These are phyloP conservation scores for Ophiocordyceps camponoti-leonardi DNA, from an alignment of 2,329 filamentous ascomycete species.

Conservation along the genomic window DNA sequence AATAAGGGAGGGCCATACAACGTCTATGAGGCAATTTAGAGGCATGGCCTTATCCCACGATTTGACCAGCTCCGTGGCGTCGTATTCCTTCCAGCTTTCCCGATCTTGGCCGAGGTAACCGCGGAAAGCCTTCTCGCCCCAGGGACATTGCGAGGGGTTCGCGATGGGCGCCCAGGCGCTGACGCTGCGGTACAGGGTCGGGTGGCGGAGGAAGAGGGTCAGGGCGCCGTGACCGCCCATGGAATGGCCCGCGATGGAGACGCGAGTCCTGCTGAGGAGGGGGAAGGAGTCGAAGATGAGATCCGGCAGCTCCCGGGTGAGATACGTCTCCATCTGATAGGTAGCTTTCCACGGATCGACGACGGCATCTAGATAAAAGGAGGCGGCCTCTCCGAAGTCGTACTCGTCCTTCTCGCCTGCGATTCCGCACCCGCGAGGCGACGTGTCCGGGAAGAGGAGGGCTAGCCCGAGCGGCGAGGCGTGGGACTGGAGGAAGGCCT, in stretches of 20 bases:
- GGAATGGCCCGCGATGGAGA: constrained; percentile 83
- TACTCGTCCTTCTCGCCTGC: constrained; percentile 73
- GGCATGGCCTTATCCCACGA: constrained; percentile 48
- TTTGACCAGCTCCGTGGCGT: constrained; percentile 79
- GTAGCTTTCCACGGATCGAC: constrained; percentile 53
- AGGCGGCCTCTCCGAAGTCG: constrained; percentile 84
- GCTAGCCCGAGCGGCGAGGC: constrained; percentile 72
- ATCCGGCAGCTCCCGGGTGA: constrained; percentile 72
- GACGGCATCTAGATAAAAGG: constrained; percentile 87
- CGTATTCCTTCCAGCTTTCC: constrained; percentile 71
- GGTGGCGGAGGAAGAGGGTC: constrained; percentile 82
- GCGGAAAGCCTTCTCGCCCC: constrained; percentile 88
- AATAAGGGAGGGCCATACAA: too few relatives aligned
- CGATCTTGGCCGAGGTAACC: constrained; percentile 74
- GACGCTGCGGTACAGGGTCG: constrained; percentile 74
- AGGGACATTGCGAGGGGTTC: constrained; percentile 73
- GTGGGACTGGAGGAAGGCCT: constrained; percentile 79
- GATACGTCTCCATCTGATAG: constrained; percentile 93
- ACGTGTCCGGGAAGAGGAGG: constrained; percentile 91
- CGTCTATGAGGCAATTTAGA: constrained; percentile 71
- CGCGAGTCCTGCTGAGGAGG: constrained; percentile 47
- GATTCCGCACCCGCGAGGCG: constrained; percentile 66
- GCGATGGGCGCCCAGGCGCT: constrained; percentile 81
- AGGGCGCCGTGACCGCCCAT: constrained; percentile 97
- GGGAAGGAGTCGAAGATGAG: constrained; percentile 57